Evolutionary conservation across 768 basidiomycete genomes (phyloP), one percentile per base, ranked within the genome.

Genomic region (Lactifluus echinatus): DNA sequence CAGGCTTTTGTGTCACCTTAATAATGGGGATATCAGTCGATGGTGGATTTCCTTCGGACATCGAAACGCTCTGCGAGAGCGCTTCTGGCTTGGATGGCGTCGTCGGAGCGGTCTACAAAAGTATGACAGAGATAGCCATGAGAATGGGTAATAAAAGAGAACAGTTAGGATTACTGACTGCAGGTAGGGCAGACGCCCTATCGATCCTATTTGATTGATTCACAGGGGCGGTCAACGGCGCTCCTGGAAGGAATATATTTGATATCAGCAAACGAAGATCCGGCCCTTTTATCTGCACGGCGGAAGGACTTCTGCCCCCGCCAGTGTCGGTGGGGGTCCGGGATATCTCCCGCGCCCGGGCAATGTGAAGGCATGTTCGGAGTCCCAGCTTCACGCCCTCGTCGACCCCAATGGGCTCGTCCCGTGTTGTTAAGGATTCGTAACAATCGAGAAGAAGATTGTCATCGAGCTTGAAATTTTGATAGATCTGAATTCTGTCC

Each of bases 321-420:
- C 49, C 53, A 1, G 52, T 45, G 17, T 46, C 45, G 15, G 53
- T 42, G 15, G 53, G 60, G 1, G 62, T 56, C n/a, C 61, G 58
- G 4, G 62, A 55, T 36, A 29, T 65, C 56, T 77, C 76, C 19
- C 75, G 71, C 1, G 74, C 73, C 26, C 66, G 67, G 28, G 72
- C 74, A 34, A 77, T 56, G 14, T 70, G 71, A 14, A 72, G 56
- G 3, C 72, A 66, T 0, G 72, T 73, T 56, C 73, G 68, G 60
- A 72, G 66, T 0, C 78, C 76, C 21, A 80, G 72, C 33, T 70
- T 70, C 50, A 68, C 63, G 19, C 73, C 77, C 55, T 79, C 80
- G 7, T 67, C 68, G 50, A 73, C 60, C 4, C 66, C 54, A 26
- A 77, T 60, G 15, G 74, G 64, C 26, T 71, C 71, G 1, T 70